phyloP scores from a whole-genome alignment of 2,329 filamentous ascomycete species.

The Pestalotiopsis sp. region DNA sequence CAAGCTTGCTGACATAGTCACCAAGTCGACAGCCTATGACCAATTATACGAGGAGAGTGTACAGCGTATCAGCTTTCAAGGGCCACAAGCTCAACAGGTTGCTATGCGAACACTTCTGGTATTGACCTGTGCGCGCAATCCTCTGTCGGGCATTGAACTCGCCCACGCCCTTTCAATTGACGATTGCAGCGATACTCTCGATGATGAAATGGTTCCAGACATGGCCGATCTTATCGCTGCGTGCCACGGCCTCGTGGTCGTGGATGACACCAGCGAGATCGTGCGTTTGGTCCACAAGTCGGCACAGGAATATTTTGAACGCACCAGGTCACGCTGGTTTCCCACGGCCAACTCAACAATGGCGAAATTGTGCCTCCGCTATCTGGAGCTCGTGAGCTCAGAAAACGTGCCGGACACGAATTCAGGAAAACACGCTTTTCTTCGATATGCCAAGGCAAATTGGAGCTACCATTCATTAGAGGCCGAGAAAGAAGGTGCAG shows the following conservation, averaged over 20 bases:
- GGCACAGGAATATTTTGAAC: slow-evolving; percentile 46
- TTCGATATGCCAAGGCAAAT: background rate
- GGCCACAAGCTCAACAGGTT: slow-evolving; percentile 23
- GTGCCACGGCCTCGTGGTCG: slow-evolving; percentile 36
- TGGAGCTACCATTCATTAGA: background rate
- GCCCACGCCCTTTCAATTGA: slow-evolving; percentile 44
- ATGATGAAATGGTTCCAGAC: slow-evolving; percentile 34
- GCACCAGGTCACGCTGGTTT: slow-evolving; percentile 32
- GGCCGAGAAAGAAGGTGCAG: background rate
- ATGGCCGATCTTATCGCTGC: background rate
- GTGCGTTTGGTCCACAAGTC: slow-evolving; percentile 47
- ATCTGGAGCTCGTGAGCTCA: slow-evolving; percentile 25
- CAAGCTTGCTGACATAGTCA: background rate
- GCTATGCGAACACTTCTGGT: slow-evolving; percentile 42
- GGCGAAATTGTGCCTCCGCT: slow-evolving; percentile 34
- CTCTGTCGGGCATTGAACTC: slow-evolving; percentile 36
- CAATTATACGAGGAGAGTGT: background rate
- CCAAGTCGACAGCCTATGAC: background rate
- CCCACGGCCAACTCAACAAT: slow-evolving; percentile 31
- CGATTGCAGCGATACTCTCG: slow-evolving; percentile 24
- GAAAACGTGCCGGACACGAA: background rate
- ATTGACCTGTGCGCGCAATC: slow-evolving; percentile 39
- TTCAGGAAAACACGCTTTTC: background rate
- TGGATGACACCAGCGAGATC: slow-evolving; percentile 28
- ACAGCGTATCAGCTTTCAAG: slow-evolving; percentile 7